A percentile compares a stretch with the other conserved stretches of the same genome.
Evolutionary conservation across 306 rosid species (phyloP).

Genomic region (Quercus engelmannii): DNA sequence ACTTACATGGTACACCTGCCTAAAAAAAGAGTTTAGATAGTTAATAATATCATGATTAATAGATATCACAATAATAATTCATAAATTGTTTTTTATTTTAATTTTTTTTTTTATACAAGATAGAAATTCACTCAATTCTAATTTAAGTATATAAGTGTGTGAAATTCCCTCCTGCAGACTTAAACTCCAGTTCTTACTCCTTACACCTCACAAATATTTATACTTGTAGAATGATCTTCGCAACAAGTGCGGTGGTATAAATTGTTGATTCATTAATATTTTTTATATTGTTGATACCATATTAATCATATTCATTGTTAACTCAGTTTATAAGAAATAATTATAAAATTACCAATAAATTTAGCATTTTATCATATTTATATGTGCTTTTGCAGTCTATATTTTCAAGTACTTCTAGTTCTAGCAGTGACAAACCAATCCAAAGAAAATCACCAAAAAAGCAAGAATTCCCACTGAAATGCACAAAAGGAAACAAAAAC

Average conservation of each 20-base stretch:
- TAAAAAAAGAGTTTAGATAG: too few species aligned
- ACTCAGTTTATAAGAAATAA: too few species aligned
- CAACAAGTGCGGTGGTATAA: fast-evolving
- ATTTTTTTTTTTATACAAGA: too few species aligned
- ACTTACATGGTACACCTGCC: too few species aligned
- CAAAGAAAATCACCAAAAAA: background rate
- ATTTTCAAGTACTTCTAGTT: slow-evolving; percentile 17
- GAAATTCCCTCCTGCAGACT: fast-evolving
- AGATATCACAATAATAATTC: too few species aligned
- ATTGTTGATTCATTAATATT: too few species aligned
- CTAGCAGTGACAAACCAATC: background rate
- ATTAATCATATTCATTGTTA: too few species aligned
- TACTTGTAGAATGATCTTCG: fast-evolving
- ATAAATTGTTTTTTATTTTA: too few species aligned
- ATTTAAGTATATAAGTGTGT: fast-evolving
- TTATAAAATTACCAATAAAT: too few species aligned
- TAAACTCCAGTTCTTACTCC: fast-evolving
- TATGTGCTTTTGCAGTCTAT: slow-evolving; percentile 13
- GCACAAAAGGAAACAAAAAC: slow-evolving; percentile 25
- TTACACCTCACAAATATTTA: fast-evolving
- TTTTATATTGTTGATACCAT: too few species aligned
- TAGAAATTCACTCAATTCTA: fast-evolving
- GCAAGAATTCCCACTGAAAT: slow-evolving; percentile 38
- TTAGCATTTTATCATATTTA: too few species aligned
- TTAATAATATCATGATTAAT: too few species aligned